These are phyloP conservation scores for Hypoxylon rubiginosum DNA, from an alignment of 2,329 filamentous ascomycete species.

Conservation along the genomic window DNA sequence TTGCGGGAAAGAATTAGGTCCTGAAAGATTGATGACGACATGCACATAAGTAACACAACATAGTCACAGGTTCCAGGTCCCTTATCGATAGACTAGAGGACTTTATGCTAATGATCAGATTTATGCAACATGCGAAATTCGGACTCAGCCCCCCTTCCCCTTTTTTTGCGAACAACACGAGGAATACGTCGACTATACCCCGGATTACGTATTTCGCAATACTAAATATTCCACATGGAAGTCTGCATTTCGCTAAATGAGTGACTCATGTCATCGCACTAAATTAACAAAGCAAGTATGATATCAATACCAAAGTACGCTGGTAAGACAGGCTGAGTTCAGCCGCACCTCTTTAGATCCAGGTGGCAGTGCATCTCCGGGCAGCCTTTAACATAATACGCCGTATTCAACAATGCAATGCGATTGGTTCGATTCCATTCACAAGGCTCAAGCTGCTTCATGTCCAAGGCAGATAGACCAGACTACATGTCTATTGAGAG, in stretches of 20 bases:
- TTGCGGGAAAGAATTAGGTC: neutral
- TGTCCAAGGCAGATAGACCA: slow-evolving; percentile 5
- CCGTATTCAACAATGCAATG: slow-evolving; percentile 37
- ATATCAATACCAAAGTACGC: neutral
- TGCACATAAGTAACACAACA: neutral
- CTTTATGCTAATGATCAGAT: neutral
- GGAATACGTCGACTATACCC: neutral
- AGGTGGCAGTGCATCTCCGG: neutral
- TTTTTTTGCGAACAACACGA: neutral
- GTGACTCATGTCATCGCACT: neutral
- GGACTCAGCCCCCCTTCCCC: neutral
- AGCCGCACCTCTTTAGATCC: neutral
- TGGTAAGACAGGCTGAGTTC: neutral
- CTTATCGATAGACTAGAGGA: neutral
- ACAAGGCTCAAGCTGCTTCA: slow-evolving; percentile 17
- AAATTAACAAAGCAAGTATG: neutral
- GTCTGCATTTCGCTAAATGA: neutral
- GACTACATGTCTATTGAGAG: neutral
- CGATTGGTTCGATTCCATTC: slow-evolving; percentile 35
- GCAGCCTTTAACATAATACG: slow-evolving; percentile 10
- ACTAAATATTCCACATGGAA: neutral
- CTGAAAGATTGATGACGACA: slow-evolving; percentile 4
- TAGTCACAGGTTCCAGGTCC: neutral
- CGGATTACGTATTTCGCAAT: neutral
- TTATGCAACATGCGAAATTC: neutral